phyloP scores from a whole-genome alignment of 2,329 filamentous ascomycete species.

The Teratosphaeria viscida region DNA sequence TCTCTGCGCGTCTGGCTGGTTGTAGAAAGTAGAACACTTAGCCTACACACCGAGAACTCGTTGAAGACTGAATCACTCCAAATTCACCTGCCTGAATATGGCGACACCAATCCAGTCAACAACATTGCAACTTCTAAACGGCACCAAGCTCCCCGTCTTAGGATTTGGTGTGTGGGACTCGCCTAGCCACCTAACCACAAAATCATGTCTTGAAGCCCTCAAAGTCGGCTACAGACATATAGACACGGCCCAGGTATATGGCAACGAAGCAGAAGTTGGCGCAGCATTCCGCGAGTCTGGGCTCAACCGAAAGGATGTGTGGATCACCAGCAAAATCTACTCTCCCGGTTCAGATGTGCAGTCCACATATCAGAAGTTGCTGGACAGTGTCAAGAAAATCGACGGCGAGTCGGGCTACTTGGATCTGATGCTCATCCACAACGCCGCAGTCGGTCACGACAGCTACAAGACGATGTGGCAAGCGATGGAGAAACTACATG shows the following conservation, averaged over 20 bases:
- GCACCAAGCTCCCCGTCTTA: constrained; percentile 50
- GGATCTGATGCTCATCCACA: constrained; percentile 62
- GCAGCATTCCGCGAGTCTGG: constrained; percentile 49
- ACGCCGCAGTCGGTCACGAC: constrained; percentile 44
- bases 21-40: too few relatives aligned
- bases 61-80: not conserved
- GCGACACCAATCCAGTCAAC: not conserved
- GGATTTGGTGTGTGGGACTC: constrained; percentile 59
- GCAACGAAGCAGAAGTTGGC: constrained; percentile 58
- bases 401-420: constrained; percentile 51
- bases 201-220: constrained; percentile 50
- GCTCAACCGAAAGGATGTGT: constrained; percentile 49
- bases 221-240: constrained; percentile 52
- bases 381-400: constrained; percentile 55
- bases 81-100: not conserved
- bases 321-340: constrained; percentile 62
- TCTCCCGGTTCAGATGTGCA: constrained; percentile 44
- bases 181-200: constrained; percentile 35
- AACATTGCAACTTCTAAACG: constrained; percentile 31
- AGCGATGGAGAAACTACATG: constrained; percentile 51
- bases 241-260: constrained; percentile 60
- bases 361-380: constrained; percentile 47
- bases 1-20: not conserved
- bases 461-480: constrained; percentile 54
- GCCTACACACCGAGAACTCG: not conserved